Conservation (phyloP, 495 filamentous ascomycete genomes). For the Immersiella caudata region DNA sequence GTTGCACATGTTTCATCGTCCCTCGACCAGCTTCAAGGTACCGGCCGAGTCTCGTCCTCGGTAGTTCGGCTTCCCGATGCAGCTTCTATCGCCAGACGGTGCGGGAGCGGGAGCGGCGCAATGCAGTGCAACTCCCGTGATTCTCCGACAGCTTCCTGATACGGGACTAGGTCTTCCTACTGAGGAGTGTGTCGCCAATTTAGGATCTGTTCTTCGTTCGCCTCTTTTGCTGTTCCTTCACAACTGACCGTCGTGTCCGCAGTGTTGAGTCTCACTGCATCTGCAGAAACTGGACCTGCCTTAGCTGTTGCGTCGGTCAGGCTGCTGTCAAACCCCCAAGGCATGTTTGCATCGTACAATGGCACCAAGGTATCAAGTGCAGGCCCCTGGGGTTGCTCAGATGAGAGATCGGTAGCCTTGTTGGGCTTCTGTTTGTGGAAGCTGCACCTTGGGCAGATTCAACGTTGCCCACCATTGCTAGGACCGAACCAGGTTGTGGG, state of each 20-base stretch:
- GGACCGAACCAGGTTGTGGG: not conserved
- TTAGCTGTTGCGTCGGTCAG: not conserved
- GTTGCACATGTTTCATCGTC: not conserved
- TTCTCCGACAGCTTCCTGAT: slow-evolving; percentile 4
- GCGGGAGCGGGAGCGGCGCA: slow-evolving; percentile 4
- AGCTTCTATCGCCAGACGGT: not conserved
- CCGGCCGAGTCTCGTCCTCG: not conserved
- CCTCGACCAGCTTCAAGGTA: not conserved
- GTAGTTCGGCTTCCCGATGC: not conserved
- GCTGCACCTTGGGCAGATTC: not conserved
- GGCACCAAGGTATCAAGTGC: not conserved
- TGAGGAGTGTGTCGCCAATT: not conserved
- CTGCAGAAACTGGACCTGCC: not conserved
- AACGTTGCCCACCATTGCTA: not conserved
- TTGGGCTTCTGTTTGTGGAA: slow-evolving; percentile 9
- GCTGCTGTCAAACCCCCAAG: not conserved
- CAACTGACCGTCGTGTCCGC: not conserved
- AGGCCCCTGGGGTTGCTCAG: not conserved
- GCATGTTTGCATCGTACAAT: not conserved
- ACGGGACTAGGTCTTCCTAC: not conserved
- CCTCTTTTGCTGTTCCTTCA: not conserved
- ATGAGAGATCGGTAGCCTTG: not conserved
- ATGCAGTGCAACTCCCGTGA: slow-evolving; percentile 7
- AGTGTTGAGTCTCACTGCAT: not conserved
- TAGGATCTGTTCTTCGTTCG: not conserved